Conservation (phyloP, 129 eudicot species). For the Flaveria bidentis region DNA sequence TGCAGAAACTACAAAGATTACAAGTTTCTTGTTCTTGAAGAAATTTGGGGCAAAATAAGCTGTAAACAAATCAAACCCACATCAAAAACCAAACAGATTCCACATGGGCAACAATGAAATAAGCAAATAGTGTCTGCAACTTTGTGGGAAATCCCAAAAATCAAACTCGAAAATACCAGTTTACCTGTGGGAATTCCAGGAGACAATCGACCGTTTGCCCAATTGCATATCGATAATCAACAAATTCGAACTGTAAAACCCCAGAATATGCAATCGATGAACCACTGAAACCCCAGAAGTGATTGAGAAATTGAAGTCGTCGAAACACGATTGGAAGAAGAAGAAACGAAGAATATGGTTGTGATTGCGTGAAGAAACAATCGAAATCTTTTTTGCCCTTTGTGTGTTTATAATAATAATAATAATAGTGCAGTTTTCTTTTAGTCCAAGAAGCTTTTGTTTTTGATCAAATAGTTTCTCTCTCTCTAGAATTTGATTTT, state of each 20-base stretch:
- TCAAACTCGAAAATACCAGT: conserved; percentile 1
- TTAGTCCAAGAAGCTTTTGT: conserved; percentile 37
- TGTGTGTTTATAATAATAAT: background rate
- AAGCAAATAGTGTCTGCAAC: background rate
- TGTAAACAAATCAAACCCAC: conserved; percentile 24
- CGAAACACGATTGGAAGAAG: conserved; percentile 14
- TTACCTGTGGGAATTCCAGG: conserved; percentile 42
- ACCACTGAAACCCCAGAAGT: conserved; percentile 24
- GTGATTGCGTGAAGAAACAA: conserved; percentile 40
- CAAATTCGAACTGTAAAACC: conserved; percentile 21
- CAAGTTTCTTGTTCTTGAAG: background rate
- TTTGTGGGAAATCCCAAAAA: conserved; percentile 7
- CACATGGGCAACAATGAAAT: conserved; percentile 18
- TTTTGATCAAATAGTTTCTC: conserved; percentile 3
- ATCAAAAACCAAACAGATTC: conserved; percentile 14
- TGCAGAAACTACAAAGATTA: background rate
- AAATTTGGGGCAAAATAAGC: conserved; percentile 33
- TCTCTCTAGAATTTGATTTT: conserved; percentile 12
- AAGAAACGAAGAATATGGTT: conserved; percentile 26
- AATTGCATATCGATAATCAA: no score
- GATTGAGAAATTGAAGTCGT: background rate
- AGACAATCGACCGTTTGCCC: background rate
- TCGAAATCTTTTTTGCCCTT: conserved; percentile 2
- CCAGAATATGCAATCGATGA: conserved; percentile 29
- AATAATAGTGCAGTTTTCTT: conserved; percentile 15